These are phyloP conservation scores for Amanita subjunquillea DNA, from an alignment of 768 basidiomycete genomes.

Conservation along the genomic window DNA sequence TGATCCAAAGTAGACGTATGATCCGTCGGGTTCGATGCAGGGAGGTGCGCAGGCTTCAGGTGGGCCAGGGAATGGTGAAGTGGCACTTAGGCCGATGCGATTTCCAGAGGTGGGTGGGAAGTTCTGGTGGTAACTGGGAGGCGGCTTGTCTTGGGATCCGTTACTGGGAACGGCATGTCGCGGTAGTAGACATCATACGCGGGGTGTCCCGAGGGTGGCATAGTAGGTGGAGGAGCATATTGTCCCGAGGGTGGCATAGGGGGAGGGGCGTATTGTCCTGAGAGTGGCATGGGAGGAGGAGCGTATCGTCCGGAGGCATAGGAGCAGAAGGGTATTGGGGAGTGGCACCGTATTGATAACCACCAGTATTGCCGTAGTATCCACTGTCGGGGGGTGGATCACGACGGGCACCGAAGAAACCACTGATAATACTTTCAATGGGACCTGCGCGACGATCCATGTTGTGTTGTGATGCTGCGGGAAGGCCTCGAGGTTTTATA, in stretches of 20 bases:
- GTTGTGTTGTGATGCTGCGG: not conserved
- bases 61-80: slow-evolving; percentile 30
- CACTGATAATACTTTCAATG: not conserved
- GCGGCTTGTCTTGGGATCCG: too few relatives aligned
- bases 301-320: not conserved
- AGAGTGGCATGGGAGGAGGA: not conserved
- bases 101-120: slow-evolving; percentile 51
- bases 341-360: not conserved
- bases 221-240: slow-evolving; percentile 28
- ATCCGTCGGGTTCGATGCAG: slow-evolving; percentile 47
- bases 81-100: slow-evolving; percentile 43
- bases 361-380: not conserved
- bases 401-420: not conserved
- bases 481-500: too few relatives aligned
- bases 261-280: not conserved
- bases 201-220: slow-evolving; percentile 25
- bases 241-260: not conserved
- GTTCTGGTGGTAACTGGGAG: too few relatives aligned
- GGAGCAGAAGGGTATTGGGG: not conserved
- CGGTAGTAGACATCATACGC: too few relatives aligned
- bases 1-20: slow-evolving; percentile 64
- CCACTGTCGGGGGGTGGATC: not conserved
- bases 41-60: slow-evolving; percentile 38
- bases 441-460: not conserved
- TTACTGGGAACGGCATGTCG: too few relatives aligned